Percentiles rank a stretch among this genome's conserved stretches.
These are phyloP conservation scores for Scutellaria barbata DNA, from an alignment of 257 asterid species.

Conservation along the genomic window DNA sequence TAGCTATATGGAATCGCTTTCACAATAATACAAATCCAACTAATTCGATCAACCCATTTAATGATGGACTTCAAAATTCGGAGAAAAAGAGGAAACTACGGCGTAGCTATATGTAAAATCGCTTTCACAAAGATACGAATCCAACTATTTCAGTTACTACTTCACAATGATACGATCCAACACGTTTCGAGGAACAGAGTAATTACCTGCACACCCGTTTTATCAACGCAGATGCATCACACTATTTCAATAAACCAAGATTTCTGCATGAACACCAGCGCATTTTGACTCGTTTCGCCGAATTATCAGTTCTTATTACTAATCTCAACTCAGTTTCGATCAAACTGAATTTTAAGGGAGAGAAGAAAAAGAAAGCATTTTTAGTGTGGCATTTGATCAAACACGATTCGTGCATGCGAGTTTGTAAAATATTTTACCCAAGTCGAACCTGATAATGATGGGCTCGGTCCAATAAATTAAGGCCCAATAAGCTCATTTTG, in stretches of 20 bases:
- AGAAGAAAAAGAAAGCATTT: background rate
- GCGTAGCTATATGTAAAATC: background rate
- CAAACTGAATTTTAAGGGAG: background rate
- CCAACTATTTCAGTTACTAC: background rate
- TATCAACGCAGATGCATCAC: background rate
- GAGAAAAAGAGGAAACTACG: background rate
- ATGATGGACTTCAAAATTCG: background rate
- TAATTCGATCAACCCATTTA: background rate
- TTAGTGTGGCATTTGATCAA: constrained; percentile 18
- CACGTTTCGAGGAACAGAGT: background rate
- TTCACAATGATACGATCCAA: too few relatives aligned
- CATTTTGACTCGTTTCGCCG: too few relatives aligned
- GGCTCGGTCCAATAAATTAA: background rate
- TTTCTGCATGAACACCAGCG: too few relatives aligned
- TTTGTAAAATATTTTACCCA: too few relatives aligned
- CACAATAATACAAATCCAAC: background rate
- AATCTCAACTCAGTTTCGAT: background rate
- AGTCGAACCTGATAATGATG: background rate
- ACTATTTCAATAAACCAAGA: background rate
- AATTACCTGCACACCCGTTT: background rate
- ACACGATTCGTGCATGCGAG: background rate
- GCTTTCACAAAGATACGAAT: background rate
- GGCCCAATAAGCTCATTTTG: too few relatives aligned
- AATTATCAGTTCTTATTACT: background rate
- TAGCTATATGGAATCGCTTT: background rate